phyloP scores from a whole-genome alignment of 2,329 filamentous ascomycete species.

The Colletotrichum coccodes region DNA sequence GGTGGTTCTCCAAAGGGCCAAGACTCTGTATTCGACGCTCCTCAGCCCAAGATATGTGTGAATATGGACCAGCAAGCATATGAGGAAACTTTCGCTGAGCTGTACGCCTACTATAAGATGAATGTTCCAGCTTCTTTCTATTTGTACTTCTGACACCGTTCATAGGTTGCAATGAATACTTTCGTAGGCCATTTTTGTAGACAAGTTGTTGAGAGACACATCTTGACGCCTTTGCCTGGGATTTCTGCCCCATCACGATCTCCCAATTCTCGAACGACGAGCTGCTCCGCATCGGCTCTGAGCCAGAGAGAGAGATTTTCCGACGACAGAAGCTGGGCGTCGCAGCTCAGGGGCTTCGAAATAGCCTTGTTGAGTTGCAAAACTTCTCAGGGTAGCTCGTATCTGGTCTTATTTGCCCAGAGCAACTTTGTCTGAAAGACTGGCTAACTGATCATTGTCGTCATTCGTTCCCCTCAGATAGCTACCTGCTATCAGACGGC shows the following conservation, averaged over 20 bases:
- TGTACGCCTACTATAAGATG: slow-evolving; percentile 39
- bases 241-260: neutral
- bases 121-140: neutral
- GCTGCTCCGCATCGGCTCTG: slow-evolving; percentile 16
- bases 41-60: neutral
- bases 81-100: slow-evolving; percentile 31
- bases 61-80: slow-evolving; percentile 36
- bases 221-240: slow-evolving; percentile 22
- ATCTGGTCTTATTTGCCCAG: too few relatives aligned
- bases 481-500: too few relatives aligned
- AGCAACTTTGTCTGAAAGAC: too few relatives aligned
- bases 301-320: slow-evolving; percentile 6
- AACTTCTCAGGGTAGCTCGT: neutral
- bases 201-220: slow-evolving; percentile 38
- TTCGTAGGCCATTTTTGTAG: slow-evolving; percentile 39
- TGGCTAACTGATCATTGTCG: neutral
- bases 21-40: neutral
- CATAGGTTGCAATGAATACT: slow-evolving; percentile 28
- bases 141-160: fast-evolving
- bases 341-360: neutral
- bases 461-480: too few relatives aligned
- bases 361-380: slow-evolving; percentile 11
- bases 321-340: slow-evolving; percentile 2
- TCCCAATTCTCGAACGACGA: slow-evolving; percentile 10
- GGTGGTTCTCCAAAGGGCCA: neutral